Evolutionary conservation across 129 eudicot genomes (phyloP), one percentile per base, ranked within the genome.

Genomic region (Flaveria robusta): DNA sequence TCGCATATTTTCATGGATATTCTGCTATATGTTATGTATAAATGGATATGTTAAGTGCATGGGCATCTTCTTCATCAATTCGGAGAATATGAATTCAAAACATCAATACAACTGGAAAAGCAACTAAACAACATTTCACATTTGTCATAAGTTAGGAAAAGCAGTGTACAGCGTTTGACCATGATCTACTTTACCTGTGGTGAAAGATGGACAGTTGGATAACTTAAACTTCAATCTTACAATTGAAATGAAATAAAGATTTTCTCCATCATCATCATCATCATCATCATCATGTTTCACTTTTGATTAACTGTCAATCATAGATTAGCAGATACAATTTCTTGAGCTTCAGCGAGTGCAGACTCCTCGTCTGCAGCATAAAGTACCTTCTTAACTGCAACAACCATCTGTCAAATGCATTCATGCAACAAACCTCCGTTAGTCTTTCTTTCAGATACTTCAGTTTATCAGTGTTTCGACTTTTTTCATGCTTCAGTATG

Each of bases 321-420:
- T 46, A 12, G 83, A 51, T n/a, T 86, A 72, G 65, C 74, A 13
- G 83, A 15, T 55, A 79, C 29, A 26, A 83, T 74, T 77, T 83
- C 86, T 81, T 86, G 97, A 81, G 93, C 91, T n/a, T 90, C 97
- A 6, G 88, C 91, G 29, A 90, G 86, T 24, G 85, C 87, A 7
- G 96, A 85, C 70, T 74, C 97, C 27, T 81, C 87, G 60, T 94
- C 98, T 34, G 83, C 74, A 9, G 96, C 97, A 76, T 94, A 94
- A 59, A 94, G 70, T 37, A 94, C 88, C 84, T 83, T 90, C 88
- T 94, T 94, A n/a, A 91, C 72, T 20, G 91, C 96, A 74, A 74
- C 58, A 1, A 87, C 90, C 93, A 94, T 83, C 98, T 94, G 90
- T 88, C 46, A 37, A 74, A 42, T 18, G 27, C 24, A 15, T 50